Percentiles rank a stretch among this genome's conserved stretches.
These are phyloP conservation scores for Trichoderma simmonsii DNA, from an alignment of 2,329 filamentous ascomycete species.

Conservation along the genomic window DNA sequence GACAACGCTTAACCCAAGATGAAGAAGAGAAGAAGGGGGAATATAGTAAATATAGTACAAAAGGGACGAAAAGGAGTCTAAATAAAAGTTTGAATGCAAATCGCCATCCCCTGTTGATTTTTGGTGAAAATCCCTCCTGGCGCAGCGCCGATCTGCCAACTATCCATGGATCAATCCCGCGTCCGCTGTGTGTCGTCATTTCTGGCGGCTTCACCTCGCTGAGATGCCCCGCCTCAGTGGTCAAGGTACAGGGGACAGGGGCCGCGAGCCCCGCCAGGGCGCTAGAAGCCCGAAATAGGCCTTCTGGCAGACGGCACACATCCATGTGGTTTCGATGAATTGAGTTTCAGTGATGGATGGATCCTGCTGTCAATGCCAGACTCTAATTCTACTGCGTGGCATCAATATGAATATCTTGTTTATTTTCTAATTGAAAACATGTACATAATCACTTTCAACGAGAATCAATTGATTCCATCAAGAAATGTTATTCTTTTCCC, in stretches of 20 bases:
- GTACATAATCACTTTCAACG: neutral
- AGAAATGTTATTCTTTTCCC: neutral
- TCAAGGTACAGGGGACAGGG: neutral
- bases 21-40: neutral
- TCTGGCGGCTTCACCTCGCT: slow-evolving; percentile 6
- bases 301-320: neutral
- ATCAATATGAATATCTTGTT: neutral
- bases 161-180: neutral
- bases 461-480: neutral
- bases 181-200: slow-evolving; percentile 12
- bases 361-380: neutral
- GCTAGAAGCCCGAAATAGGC: slow-evolving; percentile 1
- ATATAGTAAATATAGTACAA: neutral
- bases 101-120: neutral
- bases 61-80: neutral
- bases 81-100: neutral
- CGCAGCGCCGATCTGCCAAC: neutral
- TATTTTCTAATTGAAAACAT: neutral
- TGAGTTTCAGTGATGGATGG: neutral
- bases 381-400: neutral
- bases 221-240: slow-evolving; percentile 8
- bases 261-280: slow-evolving; percentile 2
- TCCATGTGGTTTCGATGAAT: neutral
- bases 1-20: neutral
- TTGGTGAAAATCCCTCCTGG: neutral